Base-by-base conservation (phyloP, 495 filamentous ascomycete genomes). In the Geopyxis carbonaria region DNA sequence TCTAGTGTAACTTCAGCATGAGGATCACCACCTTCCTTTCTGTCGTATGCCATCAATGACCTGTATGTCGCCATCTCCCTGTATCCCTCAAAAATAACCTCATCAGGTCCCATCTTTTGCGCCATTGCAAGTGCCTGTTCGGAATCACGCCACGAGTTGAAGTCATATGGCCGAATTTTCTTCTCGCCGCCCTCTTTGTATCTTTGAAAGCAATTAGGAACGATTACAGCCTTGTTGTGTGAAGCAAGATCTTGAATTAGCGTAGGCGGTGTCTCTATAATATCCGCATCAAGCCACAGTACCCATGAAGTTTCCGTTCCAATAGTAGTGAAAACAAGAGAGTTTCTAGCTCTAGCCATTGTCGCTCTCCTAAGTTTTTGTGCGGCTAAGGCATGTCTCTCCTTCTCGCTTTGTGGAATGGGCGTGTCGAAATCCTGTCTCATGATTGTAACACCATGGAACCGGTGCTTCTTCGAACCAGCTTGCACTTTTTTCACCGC, bases 221-320 rank as follows among this genome's bases (percentile, higher is more conserved):
- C 86, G 32, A 94, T 78, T 31, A 97, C 68, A 4, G 87, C 73
- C 50, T 80, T 78, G 62, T 94, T 68, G 56, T 93, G 84, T 3
- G 59, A 56, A 4, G 89, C 86, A 9, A 97, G 73, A 57, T 97
- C 89, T 58, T 97, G 83, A 50, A 97, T 93, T 9, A 97, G 64
- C 4, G 72, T 72, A 2, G 72, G 59, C 0, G 89, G 89, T 1
- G 82, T 84, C 60, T 97, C 89, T 45, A 95, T 48, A 46, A 97
- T 81, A 51, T 97, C 89, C 19, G 78, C 69, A 52, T 97, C 89
- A 19, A 97, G 63, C 89, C 89, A 97, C 35, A 97, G 65, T 18
- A 97, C 86, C 89, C 89, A 97, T 4, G 81, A 81, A 0, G 85
- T 94, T 13, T 71, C 68, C n/a, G 84, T 85, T 2, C 89, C 91